These are phyloP conservation scores for Podosphaera xanthii DNA, from an alignment of 2,329 filamentous ascomycete genomes.

Conservation along the genomic window DNA sequence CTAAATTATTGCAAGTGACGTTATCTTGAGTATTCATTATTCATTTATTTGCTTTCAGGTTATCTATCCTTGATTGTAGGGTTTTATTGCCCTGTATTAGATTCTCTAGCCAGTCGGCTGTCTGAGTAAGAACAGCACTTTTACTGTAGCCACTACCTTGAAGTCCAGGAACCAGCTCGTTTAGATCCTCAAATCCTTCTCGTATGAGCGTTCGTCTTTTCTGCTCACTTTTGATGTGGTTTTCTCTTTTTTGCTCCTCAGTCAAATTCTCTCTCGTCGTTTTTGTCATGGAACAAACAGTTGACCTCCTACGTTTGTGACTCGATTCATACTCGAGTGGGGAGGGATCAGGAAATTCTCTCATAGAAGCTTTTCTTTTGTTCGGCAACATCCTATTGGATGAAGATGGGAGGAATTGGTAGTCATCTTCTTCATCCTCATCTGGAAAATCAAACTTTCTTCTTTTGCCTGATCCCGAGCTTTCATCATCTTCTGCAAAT, in stretches of 20 bases:
- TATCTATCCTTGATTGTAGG: conserved; percentile 29
- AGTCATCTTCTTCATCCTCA: conserved; percentile 21
- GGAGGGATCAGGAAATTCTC: conserved; percentile 13
- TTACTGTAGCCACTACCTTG: conserved; percentile 60
- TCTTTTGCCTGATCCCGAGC: conserved; percentile 26
- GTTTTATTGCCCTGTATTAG: conserved; percentile 44
- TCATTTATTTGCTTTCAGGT: conserved; percentile 17
- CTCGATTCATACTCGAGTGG: conserved; percentile 6
- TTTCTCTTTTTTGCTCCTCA: conserved; percentile 62
- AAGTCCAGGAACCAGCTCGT: conserved; percentile 51
- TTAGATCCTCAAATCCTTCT: conserved; percentile 62
- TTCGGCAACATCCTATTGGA: conserved; percentile 17
- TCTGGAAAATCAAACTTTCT: conserved; percentile 31
- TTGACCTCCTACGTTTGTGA: conserved; percentile 28
- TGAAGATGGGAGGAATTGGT: conserved; percentile 7
- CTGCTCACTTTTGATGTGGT: conserved; percentile 74
- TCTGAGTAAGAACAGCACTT: conserved; percentile 52
- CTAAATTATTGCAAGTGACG: too few relatives aligned
- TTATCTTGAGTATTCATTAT: background rate
- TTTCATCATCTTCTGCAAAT: conserved; percentile 16
- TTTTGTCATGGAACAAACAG: conserved; percentile 19
- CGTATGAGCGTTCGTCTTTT: conserved; percentile 63
- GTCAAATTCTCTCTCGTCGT: conserved; percentile 37
- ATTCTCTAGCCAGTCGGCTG: conserved; percentile 57
- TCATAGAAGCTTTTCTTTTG: conserved; percentile 14